A percentile compares a stretch with the other conserved stretches of the same genome.
Evolutionary conservation across 1,284 basidiomycete species (phyloP).

Genomic region (Cronartium quercuum): DNA sequence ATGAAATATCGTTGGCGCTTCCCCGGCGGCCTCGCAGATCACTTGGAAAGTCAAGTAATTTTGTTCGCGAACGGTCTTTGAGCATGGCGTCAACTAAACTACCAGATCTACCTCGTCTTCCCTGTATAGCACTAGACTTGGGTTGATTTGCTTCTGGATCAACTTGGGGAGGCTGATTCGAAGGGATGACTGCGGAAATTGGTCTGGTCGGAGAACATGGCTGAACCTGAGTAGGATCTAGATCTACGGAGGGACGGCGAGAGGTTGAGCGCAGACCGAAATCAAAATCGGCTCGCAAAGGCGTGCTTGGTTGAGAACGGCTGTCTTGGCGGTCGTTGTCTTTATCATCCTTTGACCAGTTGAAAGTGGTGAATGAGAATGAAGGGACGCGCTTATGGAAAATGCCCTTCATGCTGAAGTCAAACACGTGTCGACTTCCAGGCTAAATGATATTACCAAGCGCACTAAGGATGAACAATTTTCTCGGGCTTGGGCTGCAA

Average conservation of each 20-base stretch:
- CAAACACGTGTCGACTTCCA: too few species aligned
- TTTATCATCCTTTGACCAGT: not conserved
- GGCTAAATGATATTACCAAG: too few species aligned
- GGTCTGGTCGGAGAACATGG: not conserved
- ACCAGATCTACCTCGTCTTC: not conserved
- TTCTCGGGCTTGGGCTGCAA: too few species aligned
- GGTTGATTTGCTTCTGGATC: not conserved
- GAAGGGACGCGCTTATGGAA: constrained; percentile 26
- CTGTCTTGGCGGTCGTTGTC: not conserved
- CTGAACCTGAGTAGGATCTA: not conserved
- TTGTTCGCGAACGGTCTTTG: not conserved
- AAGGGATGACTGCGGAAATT: not conserved
- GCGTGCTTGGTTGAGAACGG: constrained; percentile 8
- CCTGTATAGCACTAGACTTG: not conserved
- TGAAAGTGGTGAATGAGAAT: constrained; percentile 27
- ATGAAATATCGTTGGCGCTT: not conserved
- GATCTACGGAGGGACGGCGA: not conserved
- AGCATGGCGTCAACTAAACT: constrained; percentile 2
- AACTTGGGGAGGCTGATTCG: not conserved
- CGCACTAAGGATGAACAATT: too few species aligned
- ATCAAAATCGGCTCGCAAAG: constrained; percentile 2
- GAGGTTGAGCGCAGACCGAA: not conserved
- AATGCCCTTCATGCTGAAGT: too few species aligned
- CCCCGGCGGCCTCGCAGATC: not conserved
- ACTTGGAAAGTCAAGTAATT: not conserved